Base-by-base conservation (phyloP, 2,329 filamentous ascomycete species). In the Paecilomyces sp. region DNA sequence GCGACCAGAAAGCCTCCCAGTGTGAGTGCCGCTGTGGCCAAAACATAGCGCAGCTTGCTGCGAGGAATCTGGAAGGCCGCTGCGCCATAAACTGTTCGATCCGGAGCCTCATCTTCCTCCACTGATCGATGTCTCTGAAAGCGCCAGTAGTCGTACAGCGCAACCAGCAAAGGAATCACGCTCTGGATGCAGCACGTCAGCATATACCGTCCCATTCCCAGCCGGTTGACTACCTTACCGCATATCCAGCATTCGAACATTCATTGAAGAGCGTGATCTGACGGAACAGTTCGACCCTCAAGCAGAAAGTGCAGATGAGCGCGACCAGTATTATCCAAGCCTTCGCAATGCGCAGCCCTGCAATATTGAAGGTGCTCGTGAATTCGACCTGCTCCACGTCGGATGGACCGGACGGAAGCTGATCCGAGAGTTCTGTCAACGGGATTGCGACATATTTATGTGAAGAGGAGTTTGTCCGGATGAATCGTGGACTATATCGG, bases 201-300 rank as follows among this genome's bases (percentile, higher is more conserved):
- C 41, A 47, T 47, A 47, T 47, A 47, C 41, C 41, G 9, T 47
- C 15, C 41, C 3, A 6, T 47, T 47, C 5, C 41, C 41, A 9
- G n/a, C 18, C n/a, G 15, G n/a, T n/a, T 0, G 4, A 15, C 15
- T n/a, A 22, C 64, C 73, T 68, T 69, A 76, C 74, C 57, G 69
- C 59, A 64, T 70, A 72, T 62, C 70, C 72, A 34, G 66, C 54
- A 24, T 65, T 68, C 22, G 74, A 70, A 65, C 80, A 83, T 68
- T 82, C 76, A 12, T 71, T 71, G 54, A 78, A 74, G 25, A 68
- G 63, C 11, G 77, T 68, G 3, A 79, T 68, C 57, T 72, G 71
- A 41, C 77, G 74, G 60, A 77, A 74, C 3, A 80, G 47, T 57
- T 77, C 77, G 15, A 77, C 62, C 33, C 75, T 71, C 56, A 70